Conservation (phyloP, 305 asterid species). For the Fraxinus ornus region DNA sequence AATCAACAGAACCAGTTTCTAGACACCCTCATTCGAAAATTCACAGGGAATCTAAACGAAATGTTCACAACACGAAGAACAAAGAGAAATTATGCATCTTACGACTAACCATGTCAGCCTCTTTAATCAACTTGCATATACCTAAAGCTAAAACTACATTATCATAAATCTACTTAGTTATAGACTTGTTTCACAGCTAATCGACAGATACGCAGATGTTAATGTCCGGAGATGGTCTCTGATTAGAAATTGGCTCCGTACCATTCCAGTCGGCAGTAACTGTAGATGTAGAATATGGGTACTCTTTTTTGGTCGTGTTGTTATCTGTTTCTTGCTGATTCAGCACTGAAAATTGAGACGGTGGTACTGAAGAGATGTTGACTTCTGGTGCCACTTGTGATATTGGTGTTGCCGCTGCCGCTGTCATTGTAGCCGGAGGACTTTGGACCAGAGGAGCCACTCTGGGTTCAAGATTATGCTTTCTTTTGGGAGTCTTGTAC, state of each 20-base stretch:
- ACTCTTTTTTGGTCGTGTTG: constrained; percentile 45
- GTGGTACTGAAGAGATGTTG: constrained; percentile 29
- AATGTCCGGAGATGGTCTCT: constrained; percentile 72
- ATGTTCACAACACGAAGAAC: constrained; percentile 17
- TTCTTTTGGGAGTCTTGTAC: constrained; percentile 42
- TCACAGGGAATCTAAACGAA: constrained; percentile 15
- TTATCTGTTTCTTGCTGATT: constrained; percentile 45
- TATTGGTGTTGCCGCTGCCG: constrained; percentile 55
- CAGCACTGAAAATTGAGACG: constrained; percentile 38
- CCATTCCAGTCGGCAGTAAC: constrained; percentile 62
- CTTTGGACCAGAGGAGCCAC: constrained; percentile 33
- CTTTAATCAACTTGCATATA: constrained; percentile 9
- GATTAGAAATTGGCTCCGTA: constrained; percentile 43
- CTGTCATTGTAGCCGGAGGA: constrained; percentile 45
- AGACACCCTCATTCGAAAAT: constrained; percentile 1
- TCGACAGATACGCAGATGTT: constrained; percentile 60
- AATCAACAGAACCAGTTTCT: constrained; percentile 4
- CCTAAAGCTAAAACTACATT: constrained; percentile 20
- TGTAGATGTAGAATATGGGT: constrained; percentile 48
- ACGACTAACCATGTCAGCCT: constrained; percentile 20
- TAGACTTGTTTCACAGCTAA: constrained; percentile 33
- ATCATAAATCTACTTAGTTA: constrained; percentile 10
- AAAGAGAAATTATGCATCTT: constrained; percentile 3
- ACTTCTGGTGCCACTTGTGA: constrained; percentile 56
- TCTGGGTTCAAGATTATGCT: constrained; percentile 38